Evolutionary conservation across 2,329 filamentous ascomycete genomes (phyloP).

Genomic region (Leptographium flavum): DNA sequence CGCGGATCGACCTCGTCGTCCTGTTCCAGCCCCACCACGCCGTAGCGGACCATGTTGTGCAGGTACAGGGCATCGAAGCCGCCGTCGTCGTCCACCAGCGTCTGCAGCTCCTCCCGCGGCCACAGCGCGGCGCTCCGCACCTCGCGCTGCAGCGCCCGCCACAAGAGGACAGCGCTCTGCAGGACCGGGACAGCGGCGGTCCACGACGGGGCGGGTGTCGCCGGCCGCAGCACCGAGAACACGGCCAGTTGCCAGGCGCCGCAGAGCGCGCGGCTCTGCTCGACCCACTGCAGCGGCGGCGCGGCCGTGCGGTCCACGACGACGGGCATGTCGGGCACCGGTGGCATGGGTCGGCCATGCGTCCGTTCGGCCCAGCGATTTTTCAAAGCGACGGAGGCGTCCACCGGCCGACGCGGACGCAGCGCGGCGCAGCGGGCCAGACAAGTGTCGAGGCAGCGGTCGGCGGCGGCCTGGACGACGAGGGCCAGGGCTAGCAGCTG

Average conservation of each 20-base stretch:
- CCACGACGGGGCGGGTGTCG: too few species aligned
- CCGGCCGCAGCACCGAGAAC: neutral
- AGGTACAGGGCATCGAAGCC: neutral
- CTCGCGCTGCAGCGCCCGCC: neutral
- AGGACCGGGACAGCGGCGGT: too few species aligned
- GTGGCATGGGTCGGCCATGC: neutral
- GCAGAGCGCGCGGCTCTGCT: neutral
- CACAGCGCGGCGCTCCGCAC: neutral
- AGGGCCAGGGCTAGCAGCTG: neutral
- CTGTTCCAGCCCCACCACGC: too few species aligned
- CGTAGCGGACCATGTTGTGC: neutral
- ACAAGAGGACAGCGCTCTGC: neutral
- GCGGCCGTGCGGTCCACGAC: neutral
- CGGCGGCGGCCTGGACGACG: neutral
- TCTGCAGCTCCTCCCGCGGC: neutral
- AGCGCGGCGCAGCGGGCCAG: neutral
- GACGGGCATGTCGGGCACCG: neutral
- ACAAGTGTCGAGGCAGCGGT: neutral
- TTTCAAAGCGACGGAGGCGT: neutral
- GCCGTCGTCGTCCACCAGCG: neutral
- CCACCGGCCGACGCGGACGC: neutral
- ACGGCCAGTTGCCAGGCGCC: neutral
- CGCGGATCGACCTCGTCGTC: too few species aligned
- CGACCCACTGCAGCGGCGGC: neutral
- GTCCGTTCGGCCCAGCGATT: too few species aligned